A percentile compares a stretch with the other conserved stretches of the same genome.
These are phyloP conservation scores for Exophiala phaeomuriformis DNA, from an alignment of 2,329 filamentous ascomycete genomes.

Conservation along the genomic window DNA sequence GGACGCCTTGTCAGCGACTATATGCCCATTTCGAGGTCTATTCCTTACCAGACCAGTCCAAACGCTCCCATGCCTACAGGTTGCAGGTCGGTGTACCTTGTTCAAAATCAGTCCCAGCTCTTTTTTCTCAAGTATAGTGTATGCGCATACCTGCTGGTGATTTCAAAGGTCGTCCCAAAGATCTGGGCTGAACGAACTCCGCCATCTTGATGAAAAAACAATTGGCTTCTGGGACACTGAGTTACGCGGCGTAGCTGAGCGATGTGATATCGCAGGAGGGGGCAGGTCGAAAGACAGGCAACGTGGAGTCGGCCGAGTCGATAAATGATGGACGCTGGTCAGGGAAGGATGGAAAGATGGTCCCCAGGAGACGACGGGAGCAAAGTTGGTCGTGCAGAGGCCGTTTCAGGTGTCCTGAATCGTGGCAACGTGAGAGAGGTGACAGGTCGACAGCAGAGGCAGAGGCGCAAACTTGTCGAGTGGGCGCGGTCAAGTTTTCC, in stretches of 20 bases:
- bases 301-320: not conserved
- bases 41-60: slow-evolving; percentile 86
- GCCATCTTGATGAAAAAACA: slow-evolving; percentile 62
- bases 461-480: not conserved
- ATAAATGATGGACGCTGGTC: not conserved
- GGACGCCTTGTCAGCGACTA: slow-evolving; percentile 21
- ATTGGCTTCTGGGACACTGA: not conserved
- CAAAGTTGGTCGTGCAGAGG: not conserved
- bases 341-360: not conserved
- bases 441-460: not conserved
- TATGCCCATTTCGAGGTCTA: not conserved
- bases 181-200: slow-evolving; percentile 98
- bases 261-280: not conserved
- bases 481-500: not conserved
- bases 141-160: slow-evolving; percentile 76
- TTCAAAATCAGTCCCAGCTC: slow-evolving; percentile 26
- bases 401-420: slow-evolving; percentile 1
- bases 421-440: not conserved
- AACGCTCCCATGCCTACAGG: slow-evolving; percentile 99
- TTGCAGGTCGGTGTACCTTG: slow-evolving; percentile 92
- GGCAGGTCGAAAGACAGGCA: not conserved
- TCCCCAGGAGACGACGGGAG: not conserved
- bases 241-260: not conserved
- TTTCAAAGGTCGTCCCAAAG: slow-evolving; percentile 99
- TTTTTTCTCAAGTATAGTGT: slow-evolving; percentile 11